Base-by-base conservation (phyloP, 2,329 filamentous ascomycete species). In the Colletotrichum theobromicola region DNA sequence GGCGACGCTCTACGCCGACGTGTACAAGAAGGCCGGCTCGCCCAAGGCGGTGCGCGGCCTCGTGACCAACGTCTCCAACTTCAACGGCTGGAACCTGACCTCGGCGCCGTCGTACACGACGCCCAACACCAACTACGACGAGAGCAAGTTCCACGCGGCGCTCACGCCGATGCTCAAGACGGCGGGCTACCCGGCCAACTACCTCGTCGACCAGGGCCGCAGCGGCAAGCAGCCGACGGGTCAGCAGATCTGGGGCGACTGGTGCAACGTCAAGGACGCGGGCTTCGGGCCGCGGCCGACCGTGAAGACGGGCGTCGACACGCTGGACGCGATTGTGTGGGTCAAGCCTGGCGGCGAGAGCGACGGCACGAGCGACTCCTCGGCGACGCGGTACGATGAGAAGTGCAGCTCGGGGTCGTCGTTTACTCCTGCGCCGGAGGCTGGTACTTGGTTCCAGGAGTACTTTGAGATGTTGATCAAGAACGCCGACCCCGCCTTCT, bases 401-500 rank as follows among this genome's bases (percentile, higher is more conserved):
- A 67, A 70, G 42, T 92, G 91, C 76, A 90, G 90, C 32, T 83
- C 85, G 10, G 76, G 82, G 2, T 87, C 89, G 77, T 84, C 92
- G 2, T 84, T 93, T 53, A 81, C 90, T 82, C 93, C 93, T 3
- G 92, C 93, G 2, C 93, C 93, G 34, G 91, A 94, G 82, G 93
- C 93, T 12, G 93, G 93, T 34, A 84, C 87, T 10, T 95, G 93
- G 93, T 93, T 93, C 83, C 84, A 91, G 82, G 88, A 86, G 18
- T 91, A 91, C 83, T 90, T 91, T 77, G 88, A 87, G 81, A 88
- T 90, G 81, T 83, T 91, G 2, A 85, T 91, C 70, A 85, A 83
- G 69, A 90, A 90, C 76, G 88, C 89, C 69, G 88, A 90, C 79
- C 89, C 89, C n/a, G 79, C 88, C 15, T 90, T 90, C 77, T 84